These are phyloP conservation scores for Mycena filopes DNA, from an alignment of 768 basidiomycete species.

Conservation along the genomic window DNA sequence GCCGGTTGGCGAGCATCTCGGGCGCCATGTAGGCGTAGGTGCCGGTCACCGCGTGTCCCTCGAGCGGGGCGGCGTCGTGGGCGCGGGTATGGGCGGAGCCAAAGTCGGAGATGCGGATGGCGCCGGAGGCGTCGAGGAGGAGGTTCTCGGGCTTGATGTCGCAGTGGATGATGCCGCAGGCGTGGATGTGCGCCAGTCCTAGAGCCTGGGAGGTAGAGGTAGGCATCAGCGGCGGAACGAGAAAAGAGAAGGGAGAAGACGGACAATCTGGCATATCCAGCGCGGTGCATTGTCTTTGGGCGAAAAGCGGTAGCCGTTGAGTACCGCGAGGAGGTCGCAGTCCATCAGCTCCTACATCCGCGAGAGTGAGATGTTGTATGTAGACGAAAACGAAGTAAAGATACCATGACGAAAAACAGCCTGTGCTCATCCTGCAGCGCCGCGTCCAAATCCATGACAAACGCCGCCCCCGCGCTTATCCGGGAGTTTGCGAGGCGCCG, in stretches of 20 bases:
- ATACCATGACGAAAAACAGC: constrained; percentile 54
- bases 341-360: constrained; percentile 54
- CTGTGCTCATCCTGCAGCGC: constrained; percentile 42
- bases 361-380: not conserved
- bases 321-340: constrained; percentile 45
- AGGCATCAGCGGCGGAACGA: not conserved
- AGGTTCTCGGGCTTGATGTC: constrained; percentile 80
- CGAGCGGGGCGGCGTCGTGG: constrained; percentile 26
- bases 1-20: constrained; percentile 47
- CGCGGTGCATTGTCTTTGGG: constrained; percentile 42
- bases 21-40: constrained; percentile 54
- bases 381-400: constrained; percentile 14
- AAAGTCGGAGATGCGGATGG: constrained; percentile 55
- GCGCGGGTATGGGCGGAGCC: constrained; percentile 45
- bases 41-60: constrained; percentile 42
- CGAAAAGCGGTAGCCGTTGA: constrained; percentile 37
- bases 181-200: constrained; percentile 59
- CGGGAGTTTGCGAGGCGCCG: constrained; percentile 40
- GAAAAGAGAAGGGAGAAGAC: constrained; percentile 10
- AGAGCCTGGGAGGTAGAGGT: constrained; percentile 47
- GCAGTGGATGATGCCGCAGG: constrained; percentile 72
- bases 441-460: constrained; percentile 52
- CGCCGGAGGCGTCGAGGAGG: constrained; percentile 57
- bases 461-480: constrained; percentile 38
- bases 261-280: constrained; percentile 55